Conservation (phyloP, 306 rosid species). For the Cicer cuneatum region DNA sequence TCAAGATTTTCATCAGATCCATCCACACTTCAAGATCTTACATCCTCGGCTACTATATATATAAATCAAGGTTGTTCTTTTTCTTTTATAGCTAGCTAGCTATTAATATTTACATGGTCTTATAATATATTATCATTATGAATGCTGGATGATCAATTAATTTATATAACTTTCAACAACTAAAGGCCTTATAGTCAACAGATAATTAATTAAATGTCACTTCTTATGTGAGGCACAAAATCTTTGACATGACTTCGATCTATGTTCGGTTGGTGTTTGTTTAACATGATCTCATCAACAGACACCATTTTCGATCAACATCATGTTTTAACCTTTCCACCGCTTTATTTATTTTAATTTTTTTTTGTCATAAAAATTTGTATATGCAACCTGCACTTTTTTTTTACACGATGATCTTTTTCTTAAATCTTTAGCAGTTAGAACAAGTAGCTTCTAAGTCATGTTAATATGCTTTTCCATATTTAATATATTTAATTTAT, state of each 20-base stretch:
- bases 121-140: constrained; percentile 11
- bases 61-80: constrained; percentile 51
- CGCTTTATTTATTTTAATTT: background rate
- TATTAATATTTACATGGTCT: background rate
- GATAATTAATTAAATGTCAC: constrained; percentile 34
- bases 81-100: background rate
- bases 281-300: constrained; percentile 32
- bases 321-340: constrained; percentile 31
- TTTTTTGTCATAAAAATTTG: background rate
- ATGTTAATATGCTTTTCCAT: constrained; percentile 8
- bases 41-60: constrained; percentile 3
- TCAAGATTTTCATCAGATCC: constrained; percentile 50
- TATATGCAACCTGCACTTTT: background rate
- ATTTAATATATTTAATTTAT: background rate
- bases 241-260: constrained; percentile 53
- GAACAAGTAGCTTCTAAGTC: constrained; percentile 30
- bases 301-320: constrained; percentile 33
- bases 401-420: background rate
- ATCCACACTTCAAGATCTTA: constrained; percentile 42
- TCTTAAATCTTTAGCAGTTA: background rate
- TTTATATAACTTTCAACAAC: constrained; percentile 24
- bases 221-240: constrained; percentile 11
- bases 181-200: constrained; percentile 37
- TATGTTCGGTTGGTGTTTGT: constrained; percentile 39
- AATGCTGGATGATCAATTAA: background rate